Evolutionary conservation across 2,329 filamentous ascomycete species (phyloP).

Genomic region (Claviceps sp.): DNA sequence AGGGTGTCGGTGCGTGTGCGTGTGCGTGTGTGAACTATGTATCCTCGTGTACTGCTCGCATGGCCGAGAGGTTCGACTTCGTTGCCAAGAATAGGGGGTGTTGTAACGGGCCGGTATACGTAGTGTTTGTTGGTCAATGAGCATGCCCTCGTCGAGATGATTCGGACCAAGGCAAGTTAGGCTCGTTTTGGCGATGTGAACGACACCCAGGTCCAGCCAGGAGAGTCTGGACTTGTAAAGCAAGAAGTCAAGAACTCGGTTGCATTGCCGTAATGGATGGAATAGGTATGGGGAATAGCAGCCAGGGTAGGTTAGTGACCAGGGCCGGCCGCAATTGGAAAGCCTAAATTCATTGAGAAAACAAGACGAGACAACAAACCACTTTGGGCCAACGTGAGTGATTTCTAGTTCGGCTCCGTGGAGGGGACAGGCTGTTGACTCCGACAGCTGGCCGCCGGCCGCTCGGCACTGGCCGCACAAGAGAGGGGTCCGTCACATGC

Average conservation of each 20-base stretch:
- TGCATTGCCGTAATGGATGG: background rate
- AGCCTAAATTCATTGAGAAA: slow-evolving; percentile 5
- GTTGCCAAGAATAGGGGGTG: background rate
- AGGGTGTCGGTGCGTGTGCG: no score
- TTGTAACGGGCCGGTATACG: background rate
- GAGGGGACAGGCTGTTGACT: background rate
- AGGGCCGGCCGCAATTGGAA: background rate
- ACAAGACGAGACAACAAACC: slow-evolving; percentile 7
- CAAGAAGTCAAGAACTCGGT: background rate
- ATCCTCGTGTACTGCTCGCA: background rate
- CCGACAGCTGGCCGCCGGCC: background rate
- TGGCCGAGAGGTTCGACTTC: background rate
- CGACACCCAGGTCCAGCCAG: no score
- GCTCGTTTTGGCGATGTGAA: no score
- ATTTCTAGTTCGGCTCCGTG: background rate
- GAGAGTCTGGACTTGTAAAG: no score
- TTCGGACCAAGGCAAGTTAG: background rate
- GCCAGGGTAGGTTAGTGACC: background rate
- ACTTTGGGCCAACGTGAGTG: slow-evolving; percentile 3
- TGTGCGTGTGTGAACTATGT: background rate
- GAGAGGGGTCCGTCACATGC: background rate
- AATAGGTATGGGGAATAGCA: background rate
- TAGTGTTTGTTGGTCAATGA: background rate
- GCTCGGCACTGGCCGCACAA: background rate
- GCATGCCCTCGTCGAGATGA: background rate